These are phyloP conservation scores for Globisporangium paddicum DNA, from an alignment of 352 stramenopile species.

Conservation along the genomic window DNA sequence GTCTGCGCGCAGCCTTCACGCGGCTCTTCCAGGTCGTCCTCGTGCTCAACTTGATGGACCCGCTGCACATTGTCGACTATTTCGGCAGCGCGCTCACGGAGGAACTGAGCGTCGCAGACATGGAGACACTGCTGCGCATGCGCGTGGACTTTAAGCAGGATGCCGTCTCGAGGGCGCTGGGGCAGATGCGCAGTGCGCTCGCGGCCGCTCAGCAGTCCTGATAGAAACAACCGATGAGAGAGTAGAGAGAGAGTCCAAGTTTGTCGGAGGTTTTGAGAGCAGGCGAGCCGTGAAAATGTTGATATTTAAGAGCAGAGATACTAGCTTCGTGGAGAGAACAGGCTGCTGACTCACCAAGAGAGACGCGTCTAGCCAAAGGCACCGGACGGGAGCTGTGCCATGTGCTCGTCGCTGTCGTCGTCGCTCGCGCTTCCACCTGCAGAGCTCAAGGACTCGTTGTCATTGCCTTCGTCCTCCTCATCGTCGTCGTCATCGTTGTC, in stretches of 20 bases:
- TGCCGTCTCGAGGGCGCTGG: constrained; percentile 40
- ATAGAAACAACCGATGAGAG: not conserved
- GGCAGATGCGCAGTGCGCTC: constrained; percentile 15
- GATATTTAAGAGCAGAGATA: constrained; percentile 6
- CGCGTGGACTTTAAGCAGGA: constrained; percentile 66
- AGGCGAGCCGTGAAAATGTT: not conserved
- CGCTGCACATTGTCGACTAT: constrained; percentile 67
- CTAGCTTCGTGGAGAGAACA: no score
- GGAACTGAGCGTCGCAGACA: constrained; percentile 41
- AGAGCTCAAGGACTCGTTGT: constrained; percentile 26
- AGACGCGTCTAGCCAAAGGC: constrained; percentile 35
- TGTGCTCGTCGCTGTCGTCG: constrained; percentile 56
- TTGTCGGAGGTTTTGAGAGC: not conserved
- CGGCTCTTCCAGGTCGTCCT: constrained; percentile 76
- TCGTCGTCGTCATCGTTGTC: constrained; percentile 24
- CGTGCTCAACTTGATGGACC: constrained; percentile 77
- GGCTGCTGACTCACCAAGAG: not conserved
- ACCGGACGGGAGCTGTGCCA: constrained; percentile 54
- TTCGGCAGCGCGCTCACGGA: constrained; percentile 33
- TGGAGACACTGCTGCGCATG: constrained; percentile 55
- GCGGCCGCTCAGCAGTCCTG: not conserved
- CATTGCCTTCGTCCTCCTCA: constrained; percentile 18
- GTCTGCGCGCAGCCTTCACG: constrained; percentile 60
- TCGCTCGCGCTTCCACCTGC: constrained; percentile 33
- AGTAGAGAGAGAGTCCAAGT: not conserved